phyloP scores from a whole-genome alignment of 768 basidiomycete genomes.

The Pluteus cervinus region DNA sequence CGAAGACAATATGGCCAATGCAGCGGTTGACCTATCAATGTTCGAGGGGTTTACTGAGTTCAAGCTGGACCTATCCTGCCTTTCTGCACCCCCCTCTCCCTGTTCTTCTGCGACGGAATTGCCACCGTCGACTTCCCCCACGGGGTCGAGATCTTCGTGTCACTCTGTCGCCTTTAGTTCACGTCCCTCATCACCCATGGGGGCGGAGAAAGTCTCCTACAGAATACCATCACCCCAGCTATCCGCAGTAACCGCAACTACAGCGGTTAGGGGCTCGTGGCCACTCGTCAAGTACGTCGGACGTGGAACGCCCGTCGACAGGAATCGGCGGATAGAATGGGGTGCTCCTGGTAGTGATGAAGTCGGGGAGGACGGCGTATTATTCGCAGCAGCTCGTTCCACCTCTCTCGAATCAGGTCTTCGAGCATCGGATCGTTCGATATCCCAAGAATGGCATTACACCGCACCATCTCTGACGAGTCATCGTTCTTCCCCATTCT shows the following conservation, averaged over 20 bases:
- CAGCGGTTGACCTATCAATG: no score
- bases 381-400: conserved; percentile 31
- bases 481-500: conserved; percentile 22
- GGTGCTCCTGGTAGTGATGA: conserved; percentile 29
- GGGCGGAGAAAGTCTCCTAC: conserved; percentile 14
- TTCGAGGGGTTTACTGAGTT: conserved; percentile 42
- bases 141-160: conserved; percentile 27
- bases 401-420: conserved; percentile 33
- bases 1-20: conserved; percentile 16
- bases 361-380: conserved; percentile 38
- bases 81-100: conserved; percentile 37
- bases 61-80: conserved; percentile 38
- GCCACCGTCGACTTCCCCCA: conserved; percentile 23
- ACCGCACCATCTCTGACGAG: conserved; percentile 23
- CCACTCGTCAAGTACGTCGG: conserved; percentile 38
- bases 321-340: conserved; percentile 38
- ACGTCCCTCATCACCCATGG: conserved; percentile 16
- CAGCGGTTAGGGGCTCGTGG: conserved; percentile 35
- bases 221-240: conserved; percentile 23
- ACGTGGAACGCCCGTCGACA: conserved; percentile 44
- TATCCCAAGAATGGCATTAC: conserved; percentile 36
- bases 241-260: conserved; percentile 19
- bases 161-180: conserved; percentile 31
- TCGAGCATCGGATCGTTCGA: conserved; percentile 23
- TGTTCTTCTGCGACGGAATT: conserved; percentile 26